Base-by-base conservation (phyloP, 345 rosid genomes). In the Laguncularia racemosa region DNA sequence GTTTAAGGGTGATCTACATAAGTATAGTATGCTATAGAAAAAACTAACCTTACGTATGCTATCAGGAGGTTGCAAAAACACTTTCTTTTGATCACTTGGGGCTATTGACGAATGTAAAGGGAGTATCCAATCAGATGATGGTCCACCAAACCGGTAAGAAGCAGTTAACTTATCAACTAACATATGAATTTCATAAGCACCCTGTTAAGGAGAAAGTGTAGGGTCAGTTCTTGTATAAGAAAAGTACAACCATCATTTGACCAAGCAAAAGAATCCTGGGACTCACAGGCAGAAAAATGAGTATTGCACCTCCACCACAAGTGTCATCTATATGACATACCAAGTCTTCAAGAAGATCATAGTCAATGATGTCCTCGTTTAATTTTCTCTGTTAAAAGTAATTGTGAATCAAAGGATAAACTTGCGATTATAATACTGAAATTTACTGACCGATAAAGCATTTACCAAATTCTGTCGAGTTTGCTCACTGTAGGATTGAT, bases 261-360 rank as follows among this genome's bases (percentile, higher is more conserved):
- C 60, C 43, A 44, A 45, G 40, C 17, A 49, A 64, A 57, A 60
- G 60, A 53, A 47, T 16, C 17, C 43, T n/a, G 12, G 33, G 6
- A 65, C 95, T 73, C 81, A 91, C 98, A 1, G 95, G 96, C 78
- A 91, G 74, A 78, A 86, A 86, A 59, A 88, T 71, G 23, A 91
- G 95, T 70, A 88, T 84, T 52, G 95, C 88, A 19, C 95, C 98
- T 56, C 81, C 89, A 46, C 69, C 59, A 59, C 81, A 84, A 44
- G 89, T 85, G 67, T 85, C 92, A 72, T 91, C 96, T 61, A 91
- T 73, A 73, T 88, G 75, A 69, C 84, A 82, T 21, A 88, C 78
- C 74, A 91, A 78, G 71, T 91, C 96, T 82, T 88, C 98, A 63
- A 88, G 88, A 56, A 91, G 86, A 59, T 91, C 96, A 63, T 81